These are phyloP conservation scores for Amesomyces nigricolor DNA, from an alignment of 2,329 filamentous ascomycete genomes.

Conservation along the genomic window DNA sequence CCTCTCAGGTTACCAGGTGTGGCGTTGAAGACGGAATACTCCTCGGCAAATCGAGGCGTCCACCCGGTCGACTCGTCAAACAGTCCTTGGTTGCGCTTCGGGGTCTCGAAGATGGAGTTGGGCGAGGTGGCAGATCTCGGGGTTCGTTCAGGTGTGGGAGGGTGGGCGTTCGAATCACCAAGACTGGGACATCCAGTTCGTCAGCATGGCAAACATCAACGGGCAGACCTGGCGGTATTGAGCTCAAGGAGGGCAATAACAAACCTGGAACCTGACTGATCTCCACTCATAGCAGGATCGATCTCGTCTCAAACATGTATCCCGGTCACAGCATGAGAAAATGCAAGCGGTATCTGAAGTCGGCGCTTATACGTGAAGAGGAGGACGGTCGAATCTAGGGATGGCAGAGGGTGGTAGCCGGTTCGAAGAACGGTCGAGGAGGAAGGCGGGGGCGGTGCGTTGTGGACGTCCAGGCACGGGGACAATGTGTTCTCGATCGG, in stretches of 20 bases:
- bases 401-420: not conserved
- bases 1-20: conserved; percentile 54
- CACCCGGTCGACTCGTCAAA: conserved; percentile 48
- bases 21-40: conserved; percentile 61
- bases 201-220: conserved; percentile 32
- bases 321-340: conserved; percentile 15
- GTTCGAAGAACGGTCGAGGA: conserved; percentile 10
- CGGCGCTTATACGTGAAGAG: not conserved
- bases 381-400: conserved; percentile 2
- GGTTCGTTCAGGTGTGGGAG: conserved; percentile 54
- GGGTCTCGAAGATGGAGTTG: conserved; percentile 53
- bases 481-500: not conserved
- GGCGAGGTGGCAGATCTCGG: conserved; percentile 49
- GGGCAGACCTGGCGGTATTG: not conserved
- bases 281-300: conserved; percentile 57
- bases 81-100: conserved; percentile 42
- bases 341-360: conserved; percentile 4
- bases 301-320: conserved; percentile 19
- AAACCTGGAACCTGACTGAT: conserved; percentile 50
- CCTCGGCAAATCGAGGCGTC: conserved; percentile 59
- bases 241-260: conserved; percentile 13
- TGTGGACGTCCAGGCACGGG: conserved; percentile 15
- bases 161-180: conserved; percentile 58
- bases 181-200: conserved; percentile 42
- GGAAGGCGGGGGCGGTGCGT: conserved; percentile 13